phyloP scores from a whole-genome alignment of 257 asterid genomes.

The Solanum chaucha region DNA sequence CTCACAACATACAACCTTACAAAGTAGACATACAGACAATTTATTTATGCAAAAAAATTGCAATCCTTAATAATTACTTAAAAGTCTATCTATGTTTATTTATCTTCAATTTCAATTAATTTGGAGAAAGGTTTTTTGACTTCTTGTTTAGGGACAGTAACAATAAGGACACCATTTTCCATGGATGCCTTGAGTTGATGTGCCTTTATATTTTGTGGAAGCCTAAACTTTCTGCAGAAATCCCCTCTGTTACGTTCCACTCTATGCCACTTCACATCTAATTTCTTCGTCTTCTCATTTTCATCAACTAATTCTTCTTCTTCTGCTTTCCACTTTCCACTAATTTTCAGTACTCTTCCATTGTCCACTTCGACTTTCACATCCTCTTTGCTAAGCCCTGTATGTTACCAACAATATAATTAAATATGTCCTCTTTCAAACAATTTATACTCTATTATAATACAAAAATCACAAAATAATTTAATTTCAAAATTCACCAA shows the following conservation, averaged over 20 bases:
- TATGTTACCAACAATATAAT: background rate
- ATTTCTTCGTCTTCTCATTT: background rate
- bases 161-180: conserved; percentile 1
- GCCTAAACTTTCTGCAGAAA: conserved; percentile 7
- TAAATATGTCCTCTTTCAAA: background rate
- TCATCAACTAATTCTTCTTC: background rate
- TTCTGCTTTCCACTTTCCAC: conserved; percentile 1
- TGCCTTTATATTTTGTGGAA: background rate
- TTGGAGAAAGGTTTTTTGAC: background rate
- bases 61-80: background rate
- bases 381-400: conserved; percentile 3
- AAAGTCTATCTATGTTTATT: background rate
- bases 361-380: conserved; percentile 1
- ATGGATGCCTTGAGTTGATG: background rate
- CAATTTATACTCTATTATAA: too few relatives aligned
- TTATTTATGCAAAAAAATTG: background rate
- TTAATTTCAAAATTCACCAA: background rate
- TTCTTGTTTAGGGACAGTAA: background rate
- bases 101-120: background rate
- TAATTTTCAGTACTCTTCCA: background rate
- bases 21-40: background rate
- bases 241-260: conserved; percentile 1
- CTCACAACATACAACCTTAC: background rate
- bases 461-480: too few relatives aligned
- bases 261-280: background rate